Evolutionary conservation across 139 green algal genomes (phyloP).

Genomic region (Mychonastes homosphaera): DNA sequence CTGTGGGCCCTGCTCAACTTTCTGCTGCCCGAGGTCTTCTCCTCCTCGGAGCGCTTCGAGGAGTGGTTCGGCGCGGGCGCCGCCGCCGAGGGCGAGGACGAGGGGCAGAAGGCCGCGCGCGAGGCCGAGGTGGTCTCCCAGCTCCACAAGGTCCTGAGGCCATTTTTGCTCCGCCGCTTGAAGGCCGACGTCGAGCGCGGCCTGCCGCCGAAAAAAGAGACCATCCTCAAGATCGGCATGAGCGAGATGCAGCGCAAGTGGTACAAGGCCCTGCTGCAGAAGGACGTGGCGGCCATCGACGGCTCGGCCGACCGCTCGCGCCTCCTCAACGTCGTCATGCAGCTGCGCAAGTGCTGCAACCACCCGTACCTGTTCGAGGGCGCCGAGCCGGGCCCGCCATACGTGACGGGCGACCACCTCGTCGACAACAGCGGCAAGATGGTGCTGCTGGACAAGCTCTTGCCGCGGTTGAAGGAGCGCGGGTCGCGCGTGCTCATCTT

Average conservation of each 20-base stretch:
- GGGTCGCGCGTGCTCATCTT: constrained; percentile 87
- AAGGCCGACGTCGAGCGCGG: constrained; percentile 95
- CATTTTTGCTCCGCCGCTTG: constrained; percentile 93
- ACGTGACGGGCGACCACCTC: constrained; percentile 66
- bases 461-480: constrained; percentile 67
- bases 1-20: constrained; percentile 99
- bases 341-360: constrained; percentile 99
- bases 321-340: constrained; percentile 99
- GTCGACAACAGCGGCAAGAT: constrained; percentile 68
- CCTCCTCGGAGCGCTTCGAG: constrained; percentile 87
- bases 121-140: constrained; percentile 91
- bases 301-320: constrained; percentile 74
- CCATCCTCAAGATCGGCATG: constrained; percentile 98
- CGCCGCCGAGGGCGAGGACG: no score
- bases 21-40: constrained; percentile 95
- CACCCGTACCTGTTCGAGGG: constrained; percentile 91
- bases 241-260: constrained; percentile 84
- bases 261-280: constrained; percentile 88
- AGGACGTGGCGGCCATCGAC: constrained; percentile 80
- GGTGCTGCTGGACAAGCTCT: constrained; percentile 88
- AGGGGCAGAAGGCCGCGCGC: constrained; percentile 57
- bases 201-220: constrained; percentile 97
- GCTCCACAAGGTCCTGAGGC: constrained; percentile 94
- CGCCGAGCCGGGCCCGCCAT: constrained; percentile 88
- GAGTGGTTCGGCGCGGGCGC: constrained; percentile 88